phyloP scores from a whole-genome alignment of 108 stramenopile species.

The Pseudonitzschia delicatissima region DNA sequence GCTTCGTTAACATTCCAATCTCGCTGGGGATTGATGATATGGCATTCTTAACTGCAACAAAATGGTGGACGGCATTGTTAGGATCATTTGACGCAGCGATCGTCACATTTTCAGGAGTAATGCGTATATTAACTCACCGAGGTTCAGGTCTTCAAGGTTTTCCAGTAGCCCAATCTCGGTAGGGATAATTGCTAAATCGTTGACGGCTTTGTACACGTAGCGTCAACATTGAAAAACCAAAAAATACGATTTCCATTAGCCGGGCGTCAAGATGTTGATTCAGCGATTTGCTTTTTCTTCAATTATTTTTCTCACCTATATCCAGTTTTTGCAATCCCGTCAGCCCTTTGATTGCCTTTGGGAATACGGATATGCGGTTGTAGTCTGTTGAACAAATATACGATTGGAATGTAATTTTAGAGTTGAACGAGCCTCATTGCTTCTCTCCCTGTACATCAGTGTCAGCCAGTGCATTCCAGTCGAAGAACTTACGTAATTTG shows the following conservation, averaged over 20 bases:
- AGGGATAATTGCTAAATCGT: slow-evolving; percentile 2
- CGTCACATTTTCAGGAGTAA: no score
- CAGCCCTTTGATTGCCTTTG: neutral
- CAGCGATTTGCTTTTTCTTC: no score
- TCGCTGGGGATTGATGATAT: no score
- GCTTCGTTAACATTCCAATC: no score
- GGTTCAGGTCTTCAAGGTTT: neutral
- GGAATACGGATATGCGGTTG: neutral
- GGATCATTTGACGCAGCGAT: no score
- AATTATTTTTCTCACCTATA: neutral
- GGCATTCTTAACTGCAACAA: no score
- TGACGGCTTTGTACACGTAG: neutral
- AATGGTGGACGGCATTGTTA: no score
- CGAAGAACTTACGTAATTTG: neutral
- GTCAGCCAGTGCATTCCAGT: neutral
- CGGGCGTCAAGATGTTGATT: no score
- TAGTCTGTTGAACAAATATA: neutral
- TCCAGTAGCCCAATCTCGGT: slow-evolving; percentile 12
- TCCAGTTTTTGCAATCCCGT: neutral
- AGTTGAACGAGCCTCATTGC: neutral
- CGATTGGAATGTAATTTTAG: no score
- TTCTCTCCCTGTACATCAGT: neutral
- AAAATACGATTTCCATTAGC: no score
- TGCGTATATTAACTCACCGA: no score
- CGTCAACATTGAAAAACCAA: neutral